Conservation (phyloP, 192 early-diverging fungal species). For the Coemansia sp. region DNA sequence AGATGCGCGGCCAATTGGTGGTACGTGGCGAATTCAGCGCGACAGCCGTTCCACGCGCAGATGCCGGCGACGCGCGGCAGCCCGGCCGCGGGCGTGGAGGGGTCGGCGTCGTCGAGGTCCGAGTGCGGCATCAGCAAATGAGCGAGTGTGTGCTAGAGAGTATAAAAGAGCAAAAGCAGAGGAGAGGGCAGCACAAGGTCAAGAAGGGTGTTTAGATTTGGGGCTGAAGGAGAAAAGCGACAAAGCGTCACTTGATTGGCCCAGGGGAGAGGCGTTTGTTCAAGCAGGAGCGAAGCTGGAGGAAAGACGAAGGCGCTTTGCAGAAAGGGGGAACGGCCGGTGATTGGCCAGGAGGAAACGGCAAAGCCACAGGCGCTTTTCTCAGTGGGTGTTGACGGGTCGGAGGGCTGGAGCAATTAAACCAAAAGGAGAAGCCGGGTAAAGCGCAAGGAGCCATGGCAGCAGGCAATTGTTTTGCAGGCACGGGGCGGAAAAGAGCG, state of each 20-base stretch:
- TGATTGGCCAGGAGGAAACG: too few relatives aligned
- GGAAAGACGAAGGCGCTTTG: too few relatives aligned
- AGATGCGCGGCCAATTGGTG: constrained; percentile 28
- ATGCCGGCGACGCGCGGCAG: background rate
- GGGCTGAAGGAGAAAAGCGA: constrained; percentile 1
- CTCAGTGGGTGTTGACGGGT: too few relatives aligned
- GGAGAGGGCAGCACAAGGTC: background rate
- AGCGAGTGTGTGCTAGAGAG: background rate
- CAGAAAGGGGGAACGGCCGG: too few relatives aligned
- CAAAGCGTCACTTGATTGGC: background rate
- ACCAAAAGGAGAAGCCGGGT: too few relatives aligned
- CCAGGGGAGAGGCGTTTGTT: background rate
- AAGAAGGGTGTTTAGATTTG: background rate
- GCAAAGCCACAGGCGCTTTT: too few relatives aligned
- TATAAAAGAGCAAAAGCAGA: background rate
- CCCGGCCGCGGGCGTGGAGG: background rate
- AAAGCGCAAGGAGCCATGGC: too few relatives aligned
- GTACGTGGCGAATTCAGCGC: constrained; percentile 14
- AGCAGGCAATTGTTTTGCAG: constrained; percentile 10
- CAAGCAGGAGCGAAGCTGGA: background rate
- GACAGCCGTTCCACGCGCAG: constrained; percentile 69
- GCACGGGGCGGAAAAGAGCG: too few relatives aligned
- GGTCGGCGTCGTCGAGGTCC: constrained; percentile 7
- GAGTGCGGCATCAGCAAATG: constrained; percentile 5
- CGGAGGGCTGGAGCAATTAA: too few relatives aligned